Percentiles rank a stretch among this genome's conserved stretches.
Conservation (phyloP, 2,329 filamentous ascomycete species). For the Tympanopsis confertula region DNA sequence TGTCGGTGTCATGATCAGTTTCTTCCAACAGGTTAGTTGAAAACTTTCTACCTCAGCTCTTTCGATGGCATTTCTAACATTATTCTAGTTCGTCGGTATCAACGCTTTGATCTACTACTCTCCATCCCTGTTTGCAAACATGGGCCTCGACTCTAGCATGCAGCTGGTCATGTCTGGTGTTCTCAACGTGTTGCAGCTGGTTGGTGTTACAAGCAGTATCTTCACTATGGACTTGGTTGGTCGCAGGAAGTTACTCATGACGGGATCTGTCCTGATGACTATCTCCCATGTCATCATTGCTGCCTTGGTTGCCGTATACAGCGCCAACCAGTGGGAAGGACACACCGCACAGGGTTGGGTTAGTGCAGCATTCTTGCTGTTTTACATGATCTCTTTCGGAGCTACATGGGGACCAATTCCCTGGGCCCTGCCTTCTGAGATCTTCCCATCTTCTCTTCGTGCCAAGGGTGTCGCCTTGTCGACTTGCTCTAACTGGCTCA, state of each 20-base stretch:
- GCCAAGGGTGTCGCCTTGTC: slow-evolving; percentile 52
- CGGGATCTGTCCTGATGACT: slow-evolving; percentile 30
- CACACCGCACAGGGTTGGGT: slow-evolving; percentile 40
- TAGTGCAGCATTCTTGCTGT: slow-evolving; percentile 38
- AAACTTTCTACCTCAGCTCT: no score
- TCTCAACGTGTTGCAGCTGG: slow-evolving; percentile 29
- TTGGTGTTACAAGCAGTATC: slow-evolving; percentile 30
- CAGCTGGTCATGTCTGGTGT: slow-evolving; percentile 33
- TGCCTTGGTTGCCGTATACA: slow-evolving; percentile 38
- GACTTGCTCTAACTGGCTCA: slow-evolving; percentile 47
- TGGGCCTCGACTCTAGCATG: slow-evolving; percentile 28
- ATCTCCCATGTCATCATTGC: slow-evolving; percentile 36
- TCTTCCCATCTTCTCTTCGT: slow-evolving; percentile 48
- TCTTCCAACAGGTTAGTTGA: slow-evolving; percentile 40
- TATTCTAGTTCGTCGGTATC: slow-evolving; percentile 30
- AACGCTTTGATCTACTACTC: slow-evolving; percentile 40
- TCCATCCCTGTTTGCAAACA: slow-evolving; percentile 31
- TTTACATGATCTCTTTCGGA: slow-evolving; percentile 49
- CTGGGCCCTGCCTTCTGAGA: slow-evolving; percentile 36
- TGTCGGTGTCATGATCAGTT: slow-evolving; percentile 38
- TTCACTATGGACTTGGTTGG: slow-evolving; percentile 35
- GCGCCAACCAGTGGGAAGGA: slow-evolving; percentile 32
- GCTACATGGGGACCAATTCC: slow-evolving; percentile 41
- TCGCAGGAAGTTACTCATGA: slow-evolving; percentile 29
- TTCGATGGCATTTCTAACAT: no score